Percentiles rank a stretch among this genome's conserved stretches.
These are phyloP conservation scores for Arthrocladium fulminans DNA, from an alignment of 2,329 filamentous ascomycete genomes.

Conservation along the genomic window DNA sequence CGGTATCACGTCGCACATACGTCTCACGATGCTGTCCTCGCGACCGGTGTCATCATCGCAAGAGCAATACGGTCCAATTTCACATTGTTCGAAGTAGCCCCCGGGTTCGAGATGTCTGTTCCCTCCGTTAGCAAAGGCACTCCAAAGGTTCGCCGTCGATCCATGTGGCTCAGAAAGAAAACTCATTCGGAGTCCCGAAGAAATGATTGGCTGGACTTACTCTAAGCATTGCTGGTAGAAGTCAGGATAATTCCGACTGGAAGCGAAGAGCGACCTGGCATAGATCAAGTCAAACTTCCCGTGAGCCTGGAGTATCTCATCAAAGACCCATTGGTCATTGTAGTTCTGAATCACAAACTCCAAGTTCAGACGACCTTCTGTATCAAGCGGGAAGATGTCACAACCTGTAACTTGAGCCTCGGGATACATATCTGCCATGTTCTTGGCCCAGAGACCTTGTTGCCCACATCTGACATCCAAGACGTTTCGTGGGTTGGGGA, in stretches of 20 bases:
- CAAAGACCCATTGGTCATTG: constrained; percentile 29
- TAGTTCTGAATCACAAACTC: constrained; percentile 29
- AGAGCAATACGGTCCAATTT: not conserved
- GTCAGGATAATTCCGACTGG: constrained; percentile 27
- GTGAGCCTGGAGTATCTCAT: constrained; percentile 16
- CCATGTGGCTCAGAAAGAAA: not conserved
- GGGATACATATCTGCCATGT: constrained; percentile 27
- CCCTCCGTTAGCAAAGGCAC: not conserved
- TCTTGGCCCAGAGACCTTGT: constrained; percentile 28
- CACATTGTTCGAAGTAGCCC: constrained; percentile 9
- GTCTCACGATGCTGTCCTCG: not conserved
- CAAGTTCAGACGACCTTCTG: constrained; percentile 25
- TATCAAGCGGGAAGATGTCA: constrained; percentile 29
- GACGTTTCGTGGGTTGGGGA: constrained; percentile 18
- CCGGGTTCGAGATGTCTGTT: constrained; percentile 5
- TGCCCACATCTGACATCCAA: constrained; percentile 28
- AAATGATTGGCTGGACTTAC: constrained; percentile 17
- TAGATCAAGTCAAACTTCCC: constrained; percentile 37
- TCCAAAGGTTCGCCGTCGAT: not conserved
- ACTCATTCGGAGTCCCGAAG: not conserved
- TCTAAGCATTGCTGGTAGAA: constrained; percentile 30
- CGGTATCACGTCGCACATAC: not conserved
- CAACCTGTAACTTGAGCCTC: constrained; percentile 29
- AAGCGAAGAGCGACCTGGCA: constrained; percentile 31
- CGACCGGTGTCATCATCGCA: constrained; percentile 1